phyloP scores from a whole-genome alignment of 2,329 filamentous ascomycete species.

The Microsporum ferrugineum region DNA sequence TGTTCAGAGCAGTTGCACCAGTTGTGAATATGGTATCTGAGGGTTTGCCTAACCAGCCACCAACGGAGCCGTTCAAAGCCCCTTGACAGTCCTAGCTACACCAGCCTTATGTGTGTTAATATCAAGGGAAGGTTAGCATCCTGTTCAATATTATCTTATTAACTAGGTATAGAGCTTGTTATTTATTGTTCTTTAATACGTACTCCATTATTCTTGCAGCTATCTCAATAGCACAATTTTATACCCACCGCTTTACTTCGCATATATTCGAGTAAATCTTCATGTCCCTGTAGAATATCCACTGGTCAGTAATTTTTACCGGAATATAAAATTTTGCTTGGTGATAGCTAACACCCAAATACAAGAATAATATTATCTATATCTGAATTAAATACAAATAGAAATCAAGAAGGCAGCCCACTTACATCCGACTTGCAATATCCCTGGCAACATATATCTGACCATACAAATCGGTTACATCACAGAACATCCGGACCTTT shows the following conservation, averaged over 20 bases:
- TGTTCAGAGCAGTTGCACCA: neutral
- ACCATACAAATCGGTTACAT: conserved; percentile 28
- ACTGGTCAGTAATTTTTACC: too few species aligned
- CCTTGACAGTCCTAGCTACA: neutral
- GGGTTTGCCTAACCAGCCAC: neutral
- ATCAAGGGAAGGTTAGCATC: neutral
- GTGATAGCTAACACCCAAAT: too few species aligned
- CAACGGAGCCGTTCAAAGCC: neutral
- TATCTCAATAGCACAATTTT: too few species aligned
- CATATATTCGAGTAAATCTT: too few species aligned
- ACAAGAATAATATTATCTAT: neutral
- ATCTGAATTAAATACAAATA: neutral
- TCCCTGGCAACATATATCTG: conserved; percentile 29
- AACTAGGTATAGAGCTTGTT: too few species aligned
- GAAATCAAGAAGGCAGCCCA: neutral
- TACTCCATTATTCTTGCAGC: too few species aligned
- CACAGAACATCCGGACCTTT: conserved; percentile 19
- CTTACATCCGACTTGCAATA: conserved; percentile 13
- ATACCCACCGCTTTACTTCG: neutral
- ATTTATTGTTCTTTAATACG: too few species aligned
- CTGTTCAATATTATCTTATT: too few species aligned
- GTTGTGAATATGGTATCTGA: neutral
- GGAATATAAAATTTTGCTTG: too few species aligned
- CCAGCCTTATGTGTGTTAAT: neutral
- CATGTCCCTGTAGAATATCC: too few species aligned